Evolutionary conservation across 2,329 filamentous ascomycete genomes (phyloP).

Genomic region (Ramularia endophylla): DNA sequence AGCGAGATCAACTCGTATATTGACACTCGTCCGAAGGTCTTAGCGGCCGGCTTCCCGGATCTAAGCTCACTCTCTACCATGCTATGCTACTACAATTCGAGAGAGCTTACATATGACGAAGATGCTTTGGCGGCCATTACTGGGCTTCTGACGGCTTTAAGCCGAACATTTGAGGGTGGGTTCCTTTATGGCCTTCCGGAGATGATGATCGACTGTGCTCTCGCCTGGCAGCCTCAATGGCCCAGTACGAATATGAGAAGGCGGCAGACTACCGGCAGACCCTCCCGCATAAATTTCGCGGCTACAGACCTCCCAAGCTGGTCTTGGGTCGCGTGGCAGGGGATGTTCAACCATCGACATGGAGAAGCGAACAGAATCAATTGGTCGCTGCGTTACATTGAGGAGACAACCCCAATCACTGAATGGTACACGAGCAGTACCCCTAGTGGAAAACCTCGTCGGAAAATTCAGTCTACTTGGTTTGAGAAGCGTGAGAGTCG

Average conservation of each 20-base stretch:
- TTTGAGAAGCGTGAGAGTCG: not conserved
- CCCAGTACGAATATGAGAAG: not conserved
- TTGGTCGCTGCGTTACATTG: not conserved
- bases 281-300: too few relatives aligned
- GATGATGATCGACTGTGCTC: not conserved
- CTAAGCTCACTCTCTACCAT: not conserved
- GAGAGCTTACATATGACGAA: not conserved
- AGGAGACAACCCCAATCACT: not conserved
- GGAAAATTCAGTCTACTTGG: not conserved
- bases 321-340: not conserved
- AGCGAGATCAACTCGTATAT: not conserved
- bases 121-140: not conserved
- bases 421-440: not conserved
- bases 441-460: not conserved
- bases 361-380: not conserved
- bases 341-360: not conserved
- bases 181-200: conserved; percentile 3
- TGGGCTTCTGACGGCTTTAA: not conserved
- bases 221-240: not conserved
- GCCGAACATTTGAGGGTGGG: not conserved
- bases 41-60: not conserved
- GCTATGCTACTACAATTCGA: not conserved
- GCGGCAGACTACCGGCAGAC: not conserved
- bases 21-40: not conserved
- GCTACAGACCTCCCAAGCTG: not conserved